Evolutionary conservation across 768 basidiomycete species (phyloP).

Genomic region (Mycena metata): DNA sequence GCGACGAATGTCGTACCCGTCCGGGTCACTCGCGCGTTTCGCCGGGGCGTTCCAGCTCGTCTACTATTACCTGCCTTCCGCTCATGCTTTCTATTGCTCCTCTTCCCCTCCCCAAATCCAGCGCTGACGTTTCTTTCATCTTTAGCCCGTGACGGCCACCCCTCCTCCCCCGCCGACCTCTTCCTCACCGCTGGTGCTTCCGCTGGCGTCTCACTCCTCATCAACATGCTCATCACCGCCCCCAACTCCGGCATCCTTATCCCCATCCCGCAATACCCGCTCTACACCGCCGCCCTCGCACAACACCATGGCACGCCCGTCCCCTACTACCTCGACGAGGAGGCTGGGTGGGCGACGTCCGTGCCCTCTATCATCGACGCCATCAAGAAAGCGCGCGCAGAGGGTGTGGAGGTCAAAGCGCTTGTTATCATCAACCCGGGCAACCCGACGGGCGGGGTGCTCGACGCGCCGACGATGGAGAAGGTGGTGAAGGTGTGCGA

Average conservation of each 20-base stretch:
- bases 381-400: conserved; percentile 72
- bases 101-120: conserved; percentile 8
- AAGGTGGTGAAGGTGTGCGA: conserved; percentile 89
- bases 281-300: conserved; percentile 96
- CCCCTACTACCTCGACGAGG: conserved; percentile 92
- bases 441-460: conserved; percentile 93
- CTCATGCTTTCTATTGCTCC: conserved; percentile 5
- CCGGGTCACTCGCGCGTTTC: too few species aligned
- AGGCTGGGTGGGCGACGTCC: conserved; percentile 61
- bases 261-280: conserved; percentile 97
- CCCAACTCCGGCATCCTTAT: conserved; percentile 86
- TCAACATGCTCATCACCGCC: conserved; percentile 81
- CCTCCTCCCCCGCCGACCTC: conserved; percentile 85
- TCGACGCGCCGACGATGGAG: conserved; percentile 78
- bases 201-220: conserved; percentile 89
- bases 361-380: conserved; percentile 70
- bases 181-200: conserved; percentile 97
- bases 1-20: too few species aligned
- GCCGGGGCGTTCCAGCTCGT: neutral
- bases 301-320: conserved; percentile 84
- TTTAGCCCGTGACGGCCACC: conserved; percentile 90
- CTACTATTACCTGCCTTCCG: neutral
- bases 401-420: conserved; percentile 79
- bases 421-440: conserved; percentile 99
- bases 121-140: conserved; percentile 5